These are phyloP conservation scores for Cordyceps fumosorosea DNA, from an alignment of 2,329 filamentous ascomycete species.

Conservation along the genomic window DNA sequence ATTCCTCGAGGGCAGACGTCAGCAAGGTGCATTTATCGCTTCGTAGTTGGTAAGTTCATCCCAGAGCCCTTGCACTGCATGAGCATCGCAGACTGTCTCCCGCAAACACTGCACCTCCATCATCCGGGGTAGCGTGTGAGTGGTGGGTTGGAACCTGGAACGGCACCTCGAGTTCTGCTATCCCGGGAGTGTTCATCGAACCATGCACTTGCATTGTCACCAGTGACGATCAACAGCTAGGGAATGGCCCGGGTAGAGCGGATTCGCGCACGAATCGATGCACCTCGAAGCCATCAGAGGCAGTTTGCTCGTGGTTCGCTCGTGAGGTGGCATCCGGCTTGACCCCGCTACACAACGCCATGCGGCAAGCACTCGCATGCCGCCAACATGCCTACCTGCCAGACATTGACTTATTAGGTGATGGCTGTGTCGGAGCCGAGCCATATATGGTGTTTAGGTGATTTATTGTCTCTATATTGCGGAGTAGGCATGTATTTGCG, in stretches of 20 bases:
- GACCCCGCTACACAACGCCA: conserved; percentile 7
- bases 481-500: background rate
- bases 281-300: background rate
- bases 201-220: background rate
- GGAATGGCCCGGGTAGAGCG: background rate
- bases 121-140: background rate
- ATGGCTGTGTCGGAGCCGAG: background rate
- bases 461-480: background rate
- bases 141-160: background rate
- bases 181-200: background rate
- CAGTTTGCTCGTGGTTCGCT: background rate
- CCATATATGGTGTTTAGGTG: background rate
- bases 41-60: background rate
- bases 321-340: conserved; percentile 3
- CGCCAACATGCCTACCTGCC: background rate
- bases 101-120: background rate
- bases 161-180: background rate
- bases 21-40: background rate
- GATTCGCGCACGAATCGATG: background rate
- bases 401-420: background rate
- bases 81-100: background rate
- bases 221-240: background rate
- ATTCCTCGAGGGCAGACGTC: background rate
- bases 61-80: background rate
- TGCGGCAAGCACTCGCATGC: conserved; percentile 5